Conservation (phyloP, 2,329 filamentous ascomycete genomes). For the Monilinia fructigena region DNA sequence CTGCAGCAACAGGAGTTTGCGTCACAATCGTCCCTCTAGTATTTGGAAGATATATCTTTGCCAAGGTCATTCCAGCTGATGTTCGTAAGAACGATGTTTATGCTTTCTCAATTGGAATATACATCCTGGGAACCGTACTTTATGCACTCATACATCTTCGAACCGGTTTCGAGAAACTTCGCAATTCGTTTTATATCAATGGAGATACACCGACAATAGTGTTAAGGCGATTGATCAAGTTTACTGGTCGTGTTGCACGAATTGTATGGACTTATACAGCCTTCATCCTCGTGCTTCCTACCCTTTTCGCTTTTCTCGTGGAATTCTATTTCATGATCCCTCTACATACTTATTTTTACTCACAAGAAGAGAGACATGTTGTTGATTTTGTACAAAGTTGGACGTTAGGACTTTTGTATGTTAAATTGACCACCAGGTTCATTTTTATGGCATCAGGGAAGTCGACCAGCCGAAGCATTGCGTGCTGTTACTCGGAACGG, state of each 20-base stretch:
- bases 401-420: constrained; percentile 88
- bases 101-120: constrained; percentile 88
- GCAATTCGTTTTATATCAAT: constrained; percentile 35
- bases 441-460: constrained; percentile 65
- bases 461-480: constrained; percentile 71
- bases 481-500: constrained; percentile 71
- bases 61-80: constrained; percentile 66
- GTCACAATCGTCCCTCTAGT: constrained; percentile 84
- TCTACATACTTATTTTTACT: constrained; percentile 45
- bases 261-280: constrained; percentile 74
- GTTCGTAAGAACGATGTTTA: constrained; percentile 91
- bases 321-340: constrained; percentile 90
- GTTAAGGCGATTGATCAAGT: constrained; percentile 28
- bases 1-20: constrained; percentile 79
- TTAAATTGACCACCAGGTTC: constrained; percentile 73
- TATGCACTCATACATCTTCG: constrained; percentile 60
- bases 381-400: constrained; percentile 90
- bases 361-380: constrained; percentile 55
- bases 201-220: constrained; percentile 36
- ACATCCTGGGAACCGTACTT: constrained; percentile 67
- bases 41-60: constrained; percentile 78
- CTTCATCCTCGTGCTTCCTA: constrained; percentile 75
- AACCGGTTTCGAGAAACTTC: constrained; percentile 38
- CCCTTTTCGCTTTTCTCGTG: constrained; percentile 73
- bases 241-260: constrained; percentile 37